Evolutionary conservation across 345 rosid genomes (phyloP), one percentile per base, ranked within the genome.

Genomic region (Salix suchowensis): DNA sequence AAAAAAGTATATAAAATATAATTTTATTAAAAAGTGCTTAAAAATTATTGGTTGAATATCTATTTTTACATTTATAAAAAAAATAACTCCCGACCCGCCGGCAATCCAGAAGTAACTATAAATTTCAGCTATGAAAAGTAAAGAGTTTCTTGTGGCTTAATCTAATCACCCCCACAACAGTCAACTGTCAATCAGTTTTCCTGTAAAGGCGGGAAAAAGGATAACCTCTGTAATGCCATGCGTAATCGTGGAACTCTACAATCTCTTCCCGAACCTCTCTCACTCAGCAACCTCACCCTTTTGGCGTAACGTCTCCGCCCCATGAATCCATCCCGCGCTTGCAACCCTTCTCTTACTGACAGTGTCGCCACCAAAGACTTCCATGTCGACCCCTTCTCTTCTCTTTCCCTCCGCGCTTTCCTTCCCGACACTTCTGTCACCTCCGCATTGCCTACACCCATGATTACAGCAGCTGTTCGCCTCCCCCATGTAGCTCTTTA

Each of bases 301-400:
- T 89, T 39, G 96, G 98, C 15, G 88, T 91, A 69, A 85, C 93
- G 4, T 86, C 98, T 79, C 89, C 98, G 62, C 88, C 98, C 28
- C 94, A 96, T 36, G 98, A 93, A 78, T 83, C 98, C 46, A 91
- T 87, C 14, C 77, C 88, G n/a, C 65, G 82, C 98, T 18, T 74
- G 91, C 65, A 92, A 92, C 72, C 98, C 99, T 23, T 83, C 88
- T 85, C 92, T 96, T 85, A 77, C 90, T 55, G 98, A 93, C 76
- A 98, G 98, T 46, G 96, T 93, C 65, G 98, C 98, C 36, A 93
- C 98, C 54, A 93, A 92, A 85, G 99, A 96, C 76, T 92, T 96
- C 83, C 98, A 96, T 74, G 92, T 93, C 85, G 96, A 92, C 84
- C 91, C 99, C 16, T 85, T 88, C 37, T 91, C 94, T 36, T 90